Evolutionary conservation across 2,329 filamentous ascomycete genomes (phyloP).

Genomic region (Colletotrichum sp.): DNA sequence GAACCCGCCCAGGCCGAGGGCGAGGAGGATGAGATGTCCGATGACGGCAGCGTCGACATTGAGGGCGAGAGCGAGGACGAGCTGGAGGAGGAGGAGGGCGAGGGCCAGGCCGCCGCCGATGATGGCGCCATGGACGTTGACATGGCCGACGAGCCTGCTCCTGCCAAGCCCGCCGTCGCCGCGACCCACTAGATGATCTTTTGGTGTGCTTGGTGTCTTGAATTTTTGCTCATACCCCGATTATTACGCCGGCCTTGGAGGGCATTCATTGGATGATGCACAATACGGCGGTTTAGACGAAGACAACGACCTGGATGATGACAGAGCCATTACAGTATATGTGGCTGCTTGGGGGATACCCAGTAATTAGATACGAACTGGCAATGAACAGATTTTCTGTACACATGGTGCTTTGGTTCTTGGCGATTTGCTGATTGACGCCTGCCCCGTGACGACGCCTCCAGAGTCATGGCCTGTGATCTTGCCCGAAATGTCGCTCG

Average conservation of each 20-base stretch:
- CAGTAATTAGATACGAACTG: slow-evolving; percentile 20
- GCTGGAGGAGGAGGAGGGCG: slow-evolving; percentile 66
- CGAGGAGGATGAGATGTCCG: slow-evolving; percentile 72
- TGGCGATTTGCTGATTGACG: not conserved
- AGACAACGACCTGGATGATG: slow-evolving; percentile 23
- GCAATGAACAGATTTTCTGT: not conserved
- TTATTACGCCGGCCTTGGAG: slow-evolving; percentile 7
- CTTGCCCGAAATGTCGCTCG: not conserved
- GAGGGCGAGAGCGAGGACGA: slow-evolving; percentile 78
- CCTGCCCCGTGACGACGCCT: not conserved
- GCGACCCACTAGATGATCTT: slow-evolving; percentile 19
- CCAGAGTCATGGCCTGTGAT: not conserved
- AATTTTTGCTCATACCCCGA: slow-evolving; percentile 21
- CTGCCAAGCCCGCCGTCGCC: slow-evolving; percentile 35
- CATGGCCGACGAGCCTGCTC: slow-evolving; percentile 38
- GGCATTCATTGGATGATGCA: slow-evolving; percentile 9
- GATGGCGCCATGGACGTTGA: slow-evolving; percentile 59
- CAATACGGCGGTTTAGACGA: slow-evolving; percentile 19
- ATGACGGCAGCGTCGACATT: slow-evolving; percentile 80
- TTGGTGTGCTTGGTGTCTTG: slow-evolving; percentile 15
- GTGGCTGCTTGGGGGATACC: slow-evolving; percentile 6
- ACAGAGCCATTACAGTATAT: slow-evolving; percentile 12
- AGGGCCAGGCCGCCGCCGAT: slow-evolving; percentile 37
- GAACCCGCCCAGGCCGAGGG: slow-evolving; percentile 55
- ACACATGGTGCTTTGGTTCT: not conserved